Percentiles rank a stretch among this genome's conserved stretches.
Conservation (phyloP, 106 monocot genomes). For the Posidonia australis region DNA sequence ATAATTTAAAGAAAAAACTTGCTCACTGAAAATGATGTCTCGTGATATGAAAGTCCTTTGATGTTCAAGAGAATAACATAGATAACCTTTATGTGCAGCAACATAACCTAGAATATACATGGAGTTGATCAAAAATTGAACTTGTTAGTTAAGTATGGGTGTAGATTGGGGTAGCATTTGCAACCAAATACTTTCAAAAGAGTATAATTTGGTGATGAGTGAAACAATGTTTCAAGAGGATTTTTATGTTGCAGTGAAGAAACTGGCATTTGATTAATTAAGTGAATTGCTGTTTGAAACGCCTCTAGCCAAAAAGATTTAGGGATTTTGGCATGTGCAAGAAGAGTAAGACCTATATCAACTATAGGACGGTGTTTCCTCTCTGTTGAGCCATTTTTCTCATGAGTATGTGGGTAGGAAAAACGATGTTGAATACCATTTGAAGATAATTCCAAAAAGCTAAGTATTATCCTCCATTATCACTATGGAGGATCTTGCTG, state of each 20-base stretch:
- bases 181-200: background rate
- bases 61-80: background rate
- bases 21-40: background rate
- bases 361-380: background rate
- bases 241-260: background rate
- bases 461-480: background rate
- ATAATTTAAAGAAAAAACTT: background rate
- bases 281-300: background rate
- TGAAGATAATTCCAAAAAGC: background rate
- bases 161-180: background rate
- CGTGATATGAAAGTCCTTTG: background rate
- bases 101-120: background rate
- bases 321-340: background rate
- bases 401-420: background rate
- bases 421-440: background rate
- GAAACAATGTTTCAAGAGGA: background rate
- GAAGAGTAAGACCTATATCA: background rate
- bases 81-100: background rate
- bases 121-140: background rate
- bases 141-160: background rate
- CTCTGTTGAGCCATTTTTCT: background rate
- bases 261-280: background rate
- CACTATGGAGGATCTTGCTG: background rate
- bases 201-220: background rate
- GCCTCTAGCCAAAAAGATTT: background rate